Conservation (phyloP, 1,284 basidiomycete genomes). For the Schizophyllum amplum region DNA sequence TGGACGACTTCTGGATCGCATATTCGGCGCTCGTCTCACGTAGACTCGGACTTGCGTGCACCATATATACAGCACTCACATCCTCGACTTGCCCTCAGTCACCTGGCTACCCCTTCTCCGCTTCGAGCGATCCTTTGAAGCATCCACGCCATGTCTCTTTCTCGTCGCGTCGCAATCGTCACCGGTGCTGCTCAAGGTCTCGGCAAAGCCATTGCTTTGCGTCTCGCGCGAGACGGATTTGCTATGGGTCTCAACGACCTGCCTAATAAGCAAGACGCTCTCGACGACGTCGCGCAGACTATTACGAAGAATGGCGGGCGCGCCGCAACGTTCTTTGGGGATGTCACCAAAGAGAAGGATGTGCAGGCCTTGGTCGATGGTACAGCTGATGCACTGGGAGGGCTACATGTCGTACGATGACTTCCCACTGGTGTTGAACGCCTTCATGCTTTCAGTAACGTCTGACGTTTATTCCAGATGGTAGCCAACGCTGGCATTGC, state of each 20-base stretch:
- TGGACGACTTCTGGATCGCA: too few relatives aligned
- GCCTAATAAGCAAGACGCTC: background rate
- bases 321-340: constrained; percentile 7
- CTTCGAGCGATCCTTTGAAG: too few relatives aligned
- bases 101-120: background rate
- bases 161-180: constrained; percentile 1
- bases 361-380: constrained; percentile 13
- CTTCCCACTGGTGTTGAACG: background rate
- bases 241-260: constrained; percentile 2
- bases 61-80: too few relatives aligned
- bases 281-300: background rate
- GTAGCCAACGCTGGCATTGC: constrained; percentile 13
- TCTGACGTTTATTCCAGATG: constrained; percentile 7
- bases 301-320: background rate
- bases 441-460: background rate
- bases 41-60: too few relatives aligned
- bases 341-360: constrained; percentile 12
- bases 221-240: constrained; percentile 2
- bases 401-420: constrained; percentile 13
- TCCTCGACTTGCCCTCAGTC: too few relatives aligned
- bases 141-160: background rate
- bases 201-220: constrained; percentile 4
- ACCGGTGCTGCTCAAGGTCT: constrained; percentile 9
- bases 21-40: too few relatives aligned
- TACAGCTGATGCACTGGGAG: constrained; percentile 9